phyloP scores from a whole-genome alignment of 441 rosid species.

The Bruguiera hainesii region DNA sequence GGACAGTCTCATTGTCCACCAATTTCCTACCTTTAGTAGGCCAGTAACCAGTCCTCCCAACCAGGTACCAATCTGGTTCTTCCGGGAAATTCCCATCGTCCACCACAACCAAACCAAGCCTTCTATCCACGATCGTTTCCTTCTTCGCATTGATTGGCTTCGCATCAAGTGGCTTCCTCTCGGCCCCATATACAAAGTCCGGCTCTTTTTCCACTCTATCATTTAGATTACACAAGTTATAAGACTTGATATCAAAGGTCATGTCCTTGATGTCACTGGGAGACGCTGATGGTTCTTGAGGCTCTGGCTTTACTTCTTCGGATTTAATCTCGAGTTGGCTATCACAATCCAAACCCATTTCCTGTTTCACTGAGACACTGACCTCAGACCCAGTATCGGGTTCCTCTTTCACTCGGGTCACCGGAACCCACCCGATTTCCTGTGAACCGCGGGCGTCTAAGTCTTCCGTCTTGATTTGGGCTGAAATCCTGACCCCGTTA shows the following conservation, averaged over 20 bases:
- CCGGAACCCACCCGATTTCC: neutral
- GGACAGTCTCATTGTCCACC: slow-evolving; percentile 49
- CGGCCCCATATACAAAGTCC: neutral
- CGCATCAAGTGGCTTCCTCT: neutral
- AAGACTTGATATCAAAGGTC: neutral
- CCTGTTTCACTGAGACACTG: neutral
- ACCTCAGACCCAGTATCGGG: slow-evolving; percentile 1
- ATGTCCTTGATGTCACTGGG: neutral
- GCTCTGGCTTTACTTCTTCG: slow-evolving; percentile 10
- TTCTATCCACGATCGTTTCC: slow-evolving; percentile 18
- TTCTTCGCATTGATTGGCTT: slow-evolving; percentile 16
- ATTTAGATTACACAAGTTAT: neutral
- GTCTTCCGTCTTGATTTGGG: slow-evolving; percentile 11
- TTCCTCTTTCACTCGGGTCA: slow-evolving; percentile 10
- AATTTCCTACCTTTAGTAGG: slow-evolving; percentile 54
- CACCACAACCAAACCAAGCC: slow-evolving; percentile 24
- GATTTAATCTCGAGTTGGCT: neutral
- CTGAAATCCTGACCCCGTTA: slow-evolving; percentile 35
- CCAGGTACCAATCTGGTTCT: slow-evolving; percentile 53
- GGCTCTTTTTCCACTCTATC: slow-evolving; percentile 14
- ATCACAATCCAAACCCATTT: slow-evolving; percentile 1
- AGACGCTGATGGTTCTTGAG: neutral
- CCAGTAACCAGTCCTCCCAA: slow-evolving; percentile 51
- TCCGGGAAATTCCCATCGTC: slow-evolving; percentile 51
- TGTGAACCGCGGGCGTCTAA: neutral